Base-by-base conservation (phyloP, 1,139 yeast species). In the Scheffersomyces quercinus region DNA sequence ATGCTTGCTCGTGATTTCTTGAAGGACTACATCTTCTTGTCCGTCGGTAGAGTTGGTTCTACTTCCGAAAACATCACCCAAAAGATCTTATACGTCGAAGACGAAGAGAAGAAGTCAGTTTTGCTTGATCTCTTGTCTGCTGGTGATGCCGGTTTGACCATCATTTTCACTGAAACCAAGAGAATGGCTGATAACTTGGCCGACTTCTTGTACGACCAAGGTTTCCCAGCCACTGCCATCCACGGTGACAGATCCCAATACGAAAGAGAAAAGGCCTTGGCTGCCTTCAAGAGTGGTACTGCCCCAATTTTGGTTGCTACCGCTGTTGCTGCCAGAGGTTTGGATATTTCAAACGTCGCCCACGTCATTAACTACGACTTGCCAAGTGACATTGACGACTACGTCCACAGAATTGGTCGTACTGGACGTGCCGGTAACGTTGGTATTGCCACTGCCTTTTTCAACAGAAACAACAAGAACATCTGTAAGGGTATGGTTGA, bases 401-500 rank as follows among this genome's bases (percentile, higher is more conserved):
- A 93, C 67, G 99, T 93, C 52, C 99, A 93, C 77, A 88, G 99
- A 79, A 93, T 93, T 66, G 99, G 99, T 81, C 95, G 99, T 85
- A 93, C 99, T 62, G 99, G 99, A 73, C 95, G 99, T 84, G 99
- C 99, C 62, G 99, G 99, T 81, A 93, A 93, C 77, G 84, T 87
- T 53, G 99, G 99, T 86, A 79, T 88, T 61, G 97, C 99, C 56
- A 91, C 97, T 56, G 96, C 99, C 44, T 93, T 93, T 79, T 89
- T 93, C 75, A 93, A 93, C 85, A 87, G 98, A 75, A 88, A 87
- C 67, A 95, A 90, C 82, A 83, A 80, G 66, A 90, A 90, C 65
- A 79, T 93, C 62, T 95, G 83, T 55, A 88, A 89, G 70, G 97
- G 91, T 51, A 75, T 93, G 68, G 70, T 89, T 63, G 97, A 88